Conservation (phyloP, 140 eudicot species). For the Flaveria floridana region DNA sequence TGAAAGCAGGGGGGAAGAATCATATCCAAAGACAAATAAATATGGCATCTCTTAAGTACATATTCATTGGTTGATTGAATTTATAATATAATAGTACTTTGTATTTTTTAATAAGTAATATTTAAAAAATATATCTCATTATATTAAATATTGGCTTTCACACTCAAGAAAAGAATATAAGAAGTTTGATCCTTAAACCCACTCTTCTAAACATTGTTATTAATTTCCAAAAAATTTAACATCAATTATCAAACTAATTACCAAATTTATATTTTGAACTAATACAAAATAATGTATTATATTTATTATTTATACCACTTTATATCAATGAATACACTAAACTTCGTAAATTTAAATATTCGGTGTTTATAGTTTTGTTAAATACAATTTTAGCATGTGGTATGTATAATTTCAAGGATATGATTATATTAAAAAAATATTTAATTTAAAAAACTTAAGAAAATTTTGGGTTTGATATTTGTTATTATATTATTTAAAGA, state of each 20-base stretch:
- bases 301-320: neutral
- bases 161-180: constrained; percentile 17
- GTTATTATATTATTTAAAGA: too few species aligned
- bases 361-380: neutral
- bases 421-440: neutral
- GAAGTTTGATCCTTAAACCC: constrained; percentile 15
- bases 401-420: constrained; percentile 6
- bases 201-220: neutral
- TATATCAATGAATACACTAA: too few species aligned
- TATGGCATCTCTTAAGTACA: constrained; percentile 40
- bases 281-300: neutral
- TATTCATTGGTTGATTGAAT: constrained; percentile 31
- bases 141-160: constrained; percentile 4
- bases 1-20: constrained; percentile 53
- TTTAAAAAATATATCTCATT: neutral
- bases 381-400: neutral
- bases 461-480: too few species aligned
- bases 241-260: neutral
- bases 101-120: constrained; percentile 25
- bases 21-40: constrained; percentile 45
- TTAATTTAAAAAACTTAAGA: too few species aligned
- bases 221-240: neutral
- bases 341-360: too few species aligned
- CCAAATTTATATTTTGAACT: neutral
- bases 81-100: constrained; percentile 4